These are phyloP conservation scores for Lasiodiplodia gonubiensis DNA, from an alignment of 2,329 filamentous ascomycete species.

Conservation along the genomic window DNA sequence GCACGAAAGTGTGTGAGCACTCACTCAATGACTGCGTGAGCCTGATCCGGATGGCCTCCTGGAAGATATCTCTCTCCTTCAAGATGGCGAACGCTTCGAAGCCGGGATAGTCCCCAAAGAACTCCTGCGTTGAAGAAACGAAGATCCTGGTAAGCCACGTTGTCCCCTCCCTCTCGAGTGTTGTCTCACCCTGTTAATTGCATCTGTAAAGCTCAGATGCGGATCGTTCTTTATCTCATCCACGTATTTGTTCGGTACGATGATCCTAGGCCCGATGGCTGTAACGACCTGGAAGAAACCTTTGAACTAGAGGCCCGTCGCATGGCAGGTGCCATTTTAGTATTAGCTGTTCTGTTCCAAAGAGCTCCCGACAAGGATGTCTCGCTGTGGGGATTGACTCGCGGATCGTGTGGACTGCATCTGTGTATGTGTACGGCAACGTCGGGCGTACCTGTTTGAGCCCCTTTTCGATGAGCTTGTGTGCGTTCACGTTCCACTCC, in stretches of 20 bases:
- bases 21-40: slow-evolving; percentile 19
- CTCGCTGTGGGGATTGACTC: not conserved
- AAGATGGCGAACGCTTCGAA: not conserved
- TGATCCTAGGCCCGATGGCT: slow-evolving; percentile 3
- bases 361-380: too few relatives aligned
- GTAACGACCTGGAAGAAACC: slow-evolving; percentile 12
- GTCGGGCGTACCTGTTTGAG: not conserved
- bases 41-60: slow-evolving; percentile 2
- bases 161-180: fast-evolving
- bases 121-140: not conserved
- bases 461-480: not conserved
- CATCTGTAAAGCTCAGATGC: slow-evolving; percentile 4
- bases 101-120: slow-evolving; percentile 17
- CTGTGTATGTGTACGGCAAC: not conserved
- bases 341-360: not conserved
- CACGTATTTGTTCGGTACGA: slow-evolving; percentile 8
- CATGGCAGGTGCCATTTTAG: not conserved
- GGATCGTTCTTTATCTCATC: slow-evolving; percentile 20
- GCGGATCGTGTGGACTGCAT: not conserved
- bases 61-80: slow-evolving; percentile 2
- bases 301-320: not conserved
- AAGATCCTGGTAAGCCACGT: not conserved
- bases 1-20: too few relatives aligned
- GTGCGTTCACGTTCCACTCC: not conserved
- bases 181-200: not conserved